phyloP scores from a whole-genome alignment of 2,329 filamentous ascomycete species.

The Seiridium cupressi region DNA sequence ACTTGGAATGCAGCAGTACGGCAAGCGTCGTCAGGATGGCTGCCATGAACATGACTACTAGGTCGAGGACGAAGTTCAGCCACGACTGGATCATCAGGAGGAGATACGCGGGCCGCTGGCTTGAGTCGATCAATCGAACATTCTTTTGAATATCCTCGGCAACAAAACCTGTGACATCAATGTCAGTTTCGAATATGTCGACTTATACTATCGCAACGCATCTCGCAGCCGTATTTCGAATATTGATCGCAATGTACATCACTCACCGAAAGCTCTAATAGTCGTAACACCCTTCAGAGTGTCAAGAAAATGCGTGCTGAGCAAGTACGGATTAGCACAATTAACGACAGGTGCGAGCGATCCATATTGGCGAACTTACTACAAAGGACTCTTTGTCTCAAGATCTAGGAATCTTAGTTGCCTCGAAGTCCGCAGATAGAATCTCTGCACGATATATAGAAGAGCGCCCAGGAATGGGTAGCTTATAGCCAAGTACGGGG shows the following conservation, averaged over 20 bases:
- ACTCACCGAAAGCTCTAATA: constrained; percentile 50
- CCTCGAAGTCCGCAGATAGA: constrained; percentile 50
- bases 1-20: constrained; percentile 18
- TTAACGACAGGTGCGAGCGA: neutral
- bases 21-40: constrained; percentile 20
- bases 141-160: constrained; percentile 39
- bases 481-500: constrained; percentile 37
- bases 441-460: constrained; percentile 43
- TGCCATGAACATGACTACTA: constrained; percentile 16
- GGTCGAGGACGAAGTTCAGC: constrained; percentile 20
- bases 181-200: neutral
- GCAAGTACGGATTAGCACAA: neutral
- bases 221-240: constrained; percentile 15
- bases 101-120: constrained; percentile 51
- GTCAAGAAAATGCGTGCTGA: constrained; percentile 42
- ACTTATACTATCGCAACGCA: neutral
- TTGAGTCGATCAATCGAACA: constrained; percentile 40
- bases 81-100: constrained; percentile 45
- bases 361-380: constrained; percentile 26
- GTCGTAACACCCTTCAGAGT: constrained; percentile 45
- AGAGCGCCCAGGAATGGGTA: constrained; percentile 39
- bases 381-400: constrained; percentile 48
- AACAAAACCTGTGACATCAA: constrained; percentile 32
- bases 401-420: constrained; percentile 50
- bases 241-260: constrained; percentile 6